phyloP scores from a whole-genome alignment of 1,139 yeast genomes.

The Debaryomyces nepalensis region DNA sequence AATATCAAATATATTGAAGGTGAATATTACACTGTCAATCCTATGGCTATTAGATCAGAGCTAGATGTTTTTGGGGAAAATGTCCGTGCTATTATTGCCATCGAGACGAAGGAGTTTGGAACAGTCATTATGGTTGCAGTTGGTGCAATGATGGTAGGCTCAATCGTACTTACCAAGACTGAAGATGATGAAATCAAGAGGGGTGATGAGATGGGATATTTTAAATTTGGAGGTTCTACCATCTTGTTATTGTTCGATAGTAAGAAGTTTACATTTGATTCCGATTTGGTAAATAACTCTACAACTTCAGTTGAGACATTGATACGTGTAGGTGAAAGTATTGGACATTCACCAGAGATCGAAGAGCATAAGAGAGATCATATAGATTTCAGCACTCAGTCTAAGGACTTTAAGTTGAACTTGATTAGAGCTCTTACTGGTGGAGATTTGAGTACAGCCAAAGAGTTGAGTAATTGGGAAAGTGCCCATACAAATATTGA shows the following conservation, averaged over 20 bases:
- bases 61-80: slow-evolving; percentile 95
- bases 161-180: slow-evolving; percentile 72
- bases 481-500: slow-evolving; percentile 32
- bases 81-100: slow-evolving; percentile 75
- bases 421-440: slow-evolving; percentile 70
- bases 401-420: slow-evolving; percentile 53
- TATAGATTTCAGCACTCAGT: slow-evolving; percentile 50
- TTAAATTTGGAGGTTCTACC: slow-evolving; percentile 96
- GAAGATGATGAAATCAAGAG: slow-evolving; percentile 62
- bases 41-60: slow-evolving; percentile 91
- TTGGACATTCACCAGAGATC: slow-evolving; percentile 70
- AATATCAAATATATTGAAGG: slow-evolving; percentile 75
- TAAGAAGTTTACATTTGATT: slow-evolving; percentile 58
- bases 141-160: slow-evolving; percentile 99
- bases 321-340: slow-evolving; percentile 87
- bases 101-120: slow-evolving; percentile 76
- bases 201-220: slow-evolving; percentile 90
- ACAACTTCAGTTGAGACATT: slow-evolving; percentile 75
- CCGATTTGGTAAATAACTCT: slow-evolving; percentile 74
- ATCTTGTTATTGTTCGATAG: slow-evolving; percentile 59
- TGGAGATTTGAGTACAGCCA: slow-evolving; percentile 41
- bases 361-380: slow-evolving; percentile 55
- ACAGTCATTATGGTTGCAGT: slow-evolving; percentile 77
- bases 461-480: slow-evolving; percentile 47
- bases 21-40: slow-evolving; percentile 94